Evolutionary conservation across 1,139 yeast species (phyloP).

Genomic region (Sugiyamaella novakii): DNA sequence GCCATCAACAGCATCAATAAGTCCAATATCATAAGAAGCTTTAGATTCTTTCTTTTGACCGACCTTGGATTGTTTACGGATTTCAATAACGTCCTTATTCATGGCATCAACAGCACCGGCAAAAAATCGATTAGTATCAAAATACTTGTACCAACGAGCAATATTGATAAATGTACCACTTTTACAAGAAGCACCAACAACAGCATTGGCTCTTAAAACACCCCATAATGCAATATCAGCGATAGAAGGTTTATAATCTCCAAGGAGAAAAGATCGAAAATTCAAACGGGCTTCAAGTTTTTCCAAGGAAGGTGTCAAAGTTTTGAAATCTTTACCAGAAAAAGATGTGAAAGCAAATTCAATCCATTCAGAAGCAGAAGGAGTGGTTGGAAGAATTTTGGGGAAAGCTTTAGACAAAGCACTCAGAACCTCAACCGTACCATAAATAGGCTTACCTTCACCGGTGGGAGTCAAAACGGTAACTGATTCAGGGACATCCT

Average conservation of each 20-base stretch:
- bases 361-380: constrained; percentile 55
- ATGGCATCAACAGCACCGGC: constrained; percentile 70
- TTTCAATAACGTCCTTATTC: constrained; percentile 68
- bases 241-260: constrained; percentile 57
- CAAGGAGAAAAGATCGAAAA: constrained; percentile 77
- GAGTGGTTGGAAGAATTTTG: constrained; percentile 26
- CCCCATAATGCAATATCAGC: constrained; percentile 96
- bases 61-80: constrained; percentile 67
- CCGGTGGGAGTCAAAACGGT: constrained; percentile 49
- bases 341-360: constrained; percentile 68
- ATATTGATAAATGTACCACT: constrained; percentile 80
- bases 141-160: constrained; percentile 88
- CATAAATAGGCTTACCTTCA: constrained; percentile 44
- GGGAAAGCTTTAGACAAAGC: constrained; percentile 55
- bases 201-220: constrained; percentile 85
- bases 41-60: constrained; percentile 53
- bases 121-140: constrained; percentile 67
- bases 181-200: constrained; percentile 88
- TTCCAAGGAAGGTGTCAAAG: constrained; percentile 74
- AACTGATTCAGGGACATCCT: constrained; percentile 41
- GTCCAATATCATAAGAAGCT: constrained; percentile 90
- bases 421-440: constrained; percentile 50
- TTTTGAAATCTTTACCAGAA: constrained; percentile 84
- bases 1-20: constrained; percentile 87
- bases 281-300: constrained; percentile 79